phyloP scores from a whole-genome alignment of 2,329 filamentous ascomycete genomes.

The Acephala macrosclerotiorum region DNA sequence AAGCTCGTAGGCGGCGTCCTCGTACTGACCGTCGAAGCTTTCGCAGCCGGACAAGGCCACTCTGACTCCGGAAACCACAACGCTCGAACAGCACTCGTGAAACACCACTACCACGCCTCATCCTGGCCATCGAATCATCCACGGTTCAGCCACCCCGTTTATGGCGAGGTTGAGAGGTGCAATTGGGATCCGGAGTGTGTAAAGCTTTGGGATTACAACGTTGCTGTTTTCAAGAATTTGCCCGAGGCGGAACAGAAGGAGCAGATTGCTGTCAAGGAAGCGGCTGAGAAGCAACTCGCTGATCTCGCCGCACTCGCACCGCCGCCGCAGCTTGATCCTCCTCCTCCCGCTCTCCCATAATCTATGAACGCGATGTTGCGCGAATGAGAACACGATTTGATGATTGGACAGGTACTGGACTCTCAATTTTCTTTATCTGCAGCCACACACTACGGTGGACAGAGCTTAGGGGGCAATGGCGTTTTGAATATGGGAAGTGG shows the following conservation, averaged over 20 bases:
- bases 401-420: background rate
- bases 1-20: slow-evolving; percentile 69
- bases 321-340: background rate
- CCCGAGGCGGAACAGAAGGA: slow-evolving; percentile 65
- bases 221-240: slow-evolving; percentile 64
- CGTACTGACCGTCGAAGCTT: slow-evolving; percentile 74
- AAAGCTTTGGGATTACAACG: slow-evolving; percentile 69
- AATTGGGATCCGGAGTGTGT: slow-evolving; percentile 75
- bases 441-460: background rate
- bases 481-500: background rate
- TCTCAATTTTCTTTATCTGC: background rate
- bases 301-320: background rate
- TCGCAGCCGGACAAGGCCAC: slow-evolving; percentile 76
- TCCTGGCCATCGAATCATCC: slow-evolving; percentile 74
- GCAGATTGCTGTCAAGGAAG: slow-evolving; percentile 39
- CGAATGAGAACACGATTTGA: background rate
- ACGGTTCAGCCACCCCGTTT: slow-evolving; percentile 71
- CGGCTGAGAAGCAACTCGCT: slow-evolving; percentile 19
- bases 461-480: background rate
- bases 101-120: slow-evolving; percentile 79
- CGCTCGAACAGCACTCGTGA: slow-evolving; percentile 69
- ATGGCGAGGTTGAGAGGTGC: slow-evolving; percentile 74
- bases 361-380: background rate
- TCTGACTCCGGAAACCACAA: slow-evolving; percentile 76
- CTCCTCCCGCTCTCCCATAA: background rate